These are phyloP conservation scores for Skeletonema costatum DNA, from an alignment of 108 stramenopile genomes.

Conservation along the genomic window DNA sequence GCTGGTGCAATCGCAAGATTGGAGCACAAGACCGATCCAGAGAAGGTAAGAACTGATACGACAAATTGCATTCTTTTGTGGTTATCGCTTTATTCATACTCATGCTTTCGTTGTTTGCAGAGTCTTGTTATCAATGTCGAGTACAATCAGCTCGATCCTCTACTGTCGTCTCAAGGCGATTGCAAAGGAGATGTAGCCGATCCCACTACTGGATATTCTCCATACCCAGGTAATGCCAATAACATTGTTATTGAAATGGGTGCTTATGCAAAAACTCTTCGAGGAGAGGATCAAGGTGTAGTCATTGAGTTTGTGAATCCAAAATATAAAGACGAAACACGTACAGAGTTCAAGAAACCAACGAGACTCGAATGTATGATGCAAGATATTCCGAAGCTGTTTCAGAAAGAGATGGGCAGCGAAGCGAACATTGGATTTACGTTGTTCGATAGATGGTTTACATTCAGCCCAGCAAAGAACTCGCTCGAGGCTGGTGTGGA, in stretches of 20 bases:
- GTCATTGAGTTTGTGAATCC: slow-evolving; percentile 98
- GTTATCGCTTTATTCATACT: background rate
- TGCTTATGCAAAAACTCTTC: slow-evolving; percentile 76
- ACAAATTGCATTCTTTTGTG: background rate
- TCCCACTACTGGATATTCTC: slow-evolving; percentile 87
- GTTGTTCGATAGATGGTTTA: slow-evolving; percentile 93
- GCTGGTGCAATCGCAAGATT: slow-evolving; percentile 97
- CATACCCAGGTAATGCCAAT: slow-evolving; percentile 96
- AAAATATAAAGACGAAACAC: slow-evolving; percentile 94
- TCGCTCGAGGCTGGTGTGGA: slow-evolving; percentile 88
- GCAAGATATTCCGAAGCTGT: slow-evolving; percentile 97
- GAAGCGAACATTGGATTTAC: slow-evolving; percentile 96
- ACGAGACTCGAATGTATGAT: slow-evolving; percentile 95
- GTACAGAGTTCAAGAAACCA: slow-evolving; percentile 98
- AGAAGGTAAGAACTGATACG: slow-evolving; percentile 46
- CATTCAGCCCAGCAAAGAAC: slow-evolving; percentile 97
- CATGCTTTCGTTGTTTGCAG: slow-evolving; percentile 8
- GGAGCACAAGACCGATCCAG: slow-evolving; percentile 91
- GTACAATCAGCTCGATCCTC: slow-evolving; percentile 96
- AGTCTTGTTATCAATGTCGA: slow-evolving; percentile 97
- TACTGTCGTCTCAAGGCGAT: slow-evolving; percentile 82
- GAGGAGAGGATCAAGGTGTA: slow-evolving; percentile 76
- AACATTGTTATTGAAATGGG: slow-evolving; percentile 91
- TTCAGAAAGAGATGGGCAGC: slow-evolving; percentile 89
- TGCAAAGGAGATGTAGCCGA: slow-evolving; percentile 94